Conservation (phyloP, 2,329 filamentous ascomycete species). For the Sporothrix humicola region DNA sequence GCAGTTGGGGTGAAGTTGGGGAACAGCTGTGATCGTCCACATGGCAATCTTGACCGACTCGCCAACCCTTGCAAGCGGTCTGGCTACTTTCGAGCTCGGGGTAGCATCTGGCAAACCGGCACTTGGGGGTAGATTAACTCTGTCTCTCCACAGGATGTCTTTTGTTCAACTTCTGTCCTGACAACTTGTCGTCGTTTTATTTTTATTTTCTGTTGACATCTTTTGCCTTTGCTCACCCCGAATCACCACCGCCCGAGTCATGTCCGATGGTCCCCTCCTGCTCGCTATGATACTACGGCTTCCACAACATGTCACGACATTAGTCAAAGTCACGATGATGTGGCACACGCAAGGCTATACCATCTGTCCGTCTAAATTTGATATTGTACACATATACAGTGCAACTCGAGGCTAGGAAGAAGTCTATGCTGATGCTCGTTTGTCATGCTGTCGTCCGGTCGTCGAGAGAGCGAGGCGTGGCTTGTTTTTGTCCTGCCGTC, state of each 20-base stretch:
- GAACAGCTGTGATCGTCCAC: constrained; percentile 11
- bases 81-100: background rate
- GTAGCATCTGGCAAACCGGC: background rate
- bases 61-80: background rate
- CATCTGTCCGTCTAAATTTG: constrained; percentile 51
- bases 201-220: background rate
- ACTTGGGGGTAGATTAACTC: background rate
- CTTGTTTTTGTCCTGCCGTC: background rate
- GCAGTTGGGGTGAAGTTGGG: constrained; percentile 6
- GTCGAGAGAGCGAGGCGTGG: background rate
- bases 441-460: constrained; percentile 24
- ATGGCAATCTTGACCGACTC: constrained; percentile 15
- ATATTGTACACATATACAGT: constrained; percentile 62
- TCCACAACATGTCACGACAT: background rate
- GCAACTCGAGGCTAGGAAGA: constrained; percentile 49
- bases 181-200: background rate
- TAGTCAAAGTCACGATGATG: background rate
- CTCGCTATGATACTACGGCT: background rate
- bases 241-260: background rate
- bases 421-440: constrained; percentile 53
- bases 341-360: constrained; percentile 17
- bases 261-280: background rate
- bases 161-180: no score
- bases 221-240: background rate
- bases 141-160: background rate